These are phyloP conservation scores for Cudoniella acicularis DNA, from an alignment of 495 filamentous ascomycete genomes.

Conservation along the genomic window DNA sequence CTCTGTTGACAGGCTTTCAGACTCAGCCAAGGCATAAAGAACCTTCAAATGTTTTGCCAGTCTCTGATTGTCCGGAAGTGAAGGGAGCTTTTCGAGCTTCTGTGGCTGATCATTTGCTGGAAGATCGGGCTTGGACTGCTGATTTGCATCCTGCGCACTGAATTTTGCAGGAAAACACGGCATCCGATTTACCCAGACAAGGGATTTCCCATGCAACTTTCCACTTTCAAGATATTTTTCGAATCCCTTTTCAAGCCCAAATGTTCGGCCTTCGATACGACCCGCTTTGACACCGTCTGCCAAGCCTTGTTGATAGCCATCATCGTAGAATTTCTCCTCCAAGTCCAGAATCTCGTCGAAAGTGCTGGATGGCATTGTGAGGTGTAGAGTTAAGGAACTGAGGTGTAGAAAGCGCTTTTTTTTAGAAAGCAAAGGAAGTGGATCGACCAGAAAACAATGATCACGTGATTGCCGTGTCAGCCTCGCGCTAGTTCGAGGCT, in stretches of 20 bases:
- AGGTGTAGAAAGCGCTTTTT: not conserved
- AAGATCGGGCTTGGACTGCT: conserved; percentile 7
- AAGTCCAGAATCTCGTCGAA: conserved; percentile 73
- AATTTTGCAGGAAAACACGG: conserved; percentile 25
- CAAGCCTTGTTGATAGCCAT: conserved; percentile 74
- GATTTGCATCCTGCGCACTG: not conserved
- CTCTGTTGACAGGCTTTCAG: conserved; percentile 67
- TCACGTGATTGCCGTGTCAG: not conserved
- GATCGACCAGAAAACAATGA: not conserved
- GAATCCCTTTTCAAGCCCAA: conserved; percentile 90
- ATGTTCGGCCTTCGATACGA: conserved; percentile 78
- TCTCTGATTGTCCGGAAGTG: conserved; percentile 56
- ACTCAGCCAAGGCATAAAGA: conserved; percentile 73
- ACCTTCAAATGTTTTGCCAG: conserved; percentile 68
- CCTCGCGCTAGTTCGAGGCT: conserved; percentile 6
- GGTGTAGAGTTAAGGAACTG: not conserved
- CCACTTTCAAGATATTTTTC: conserved; percentile 84
- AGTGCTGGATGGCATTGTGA: conserved; percentile 38
- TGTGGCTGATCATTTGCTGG: conserved; percentile 5
- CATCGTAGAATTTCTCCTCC: conserved; percentile 80
- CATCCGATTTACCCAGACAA: conserved; percentile 73
- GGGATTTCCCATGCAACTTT: conserved; percentile 71
- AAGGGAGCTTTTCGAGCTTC: conserved; percentile 22
- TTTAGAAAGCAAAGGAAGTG: not conserved
- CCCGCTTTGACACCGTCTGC: conserved; percentile 78